phyloP scores from a whole-genome alignment of 2,329 filamentous ascomycete genomes.

The Claviceps citrina region DNA sequence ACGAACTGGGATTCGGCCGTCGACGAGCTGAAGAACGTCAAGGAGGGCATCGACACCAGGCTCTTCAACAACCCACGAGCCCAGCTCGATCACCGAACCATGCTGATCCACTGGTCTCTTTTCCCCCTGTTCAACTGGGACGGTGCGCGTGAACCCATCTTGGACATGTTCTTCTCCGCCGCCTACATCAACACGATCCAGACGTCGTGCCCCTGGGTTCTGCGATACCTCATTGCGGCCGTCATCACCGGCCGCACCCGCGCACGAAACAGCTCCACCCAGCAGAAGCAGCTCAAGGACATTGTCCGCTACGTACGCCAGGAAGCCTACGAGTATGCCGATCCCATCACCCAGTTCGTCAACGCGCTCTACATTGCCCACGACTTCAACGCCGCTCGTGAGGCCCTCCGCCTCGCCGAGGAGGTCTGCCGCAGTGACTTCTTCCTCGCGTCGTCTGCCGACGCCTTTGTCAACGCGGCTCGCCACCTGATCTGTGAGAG shows the following conservation, averaged over 20 bases:
- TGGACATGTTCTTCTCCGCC: slow-evolving; percentile 93
- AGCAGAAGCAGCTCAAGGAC: slow-evolving; percentile 98
- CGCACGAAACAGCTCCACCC: slow-evolving; percentile 63
- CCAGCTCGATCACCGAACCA: slow-evolving; percentile 90
- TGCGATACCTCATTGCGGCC: slow-evolving; percentile 83
- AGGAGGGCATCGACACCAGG: slow-evolving; percentile 82
- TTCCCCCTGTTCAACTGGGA: slow-evolving; percentile 99
- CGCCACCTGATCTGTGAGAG: slow-evolving; percentile 94
- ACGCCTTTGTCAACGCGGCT: slow-evolving; percentile 84
- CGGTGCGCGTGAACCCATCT: slow-evolving; percentile 71
- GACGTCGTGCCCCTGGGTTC: slow-evolving; percentile 89
- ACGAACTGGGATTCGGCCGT: slow-evolving; percentile 90
- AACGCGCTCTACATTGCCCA: slow-evolving; percentile 81
- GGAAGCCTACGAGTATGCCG: slow-evolving; percentile 93
- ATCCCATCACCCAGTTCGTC: slow-evolving; percentile 92
- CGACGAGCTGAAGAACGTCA: slow-evolving; percentile 80
- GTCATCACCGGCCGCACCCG: slow-evolving; percentile 87
- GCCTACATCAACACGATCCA: slow-evolving; percentile 99
- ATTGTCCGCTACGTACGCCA: slow-evolving; percentile 89
- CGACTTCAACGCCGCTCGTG: slow-evolving; percentile 81
- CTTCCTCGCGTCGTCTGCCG: slow-evolving; percentile 74
- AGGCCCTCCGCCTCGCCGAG: slow-evolving; percentile 78
- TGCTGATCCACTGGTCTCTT: slow-evolving; percentile 95
- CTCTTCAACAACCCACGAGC: slow-evolving; percentile 93
- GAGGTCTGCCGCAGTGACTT: slow-evolving; percentile 87